A percentile compares a stretch with the other conserved stretches of the same genome.
These are phyloP conservation scores for Cruciata laevipes DNA, from an alignment of 257 asterid genomes.

Conservation along the genomic window DNA sequence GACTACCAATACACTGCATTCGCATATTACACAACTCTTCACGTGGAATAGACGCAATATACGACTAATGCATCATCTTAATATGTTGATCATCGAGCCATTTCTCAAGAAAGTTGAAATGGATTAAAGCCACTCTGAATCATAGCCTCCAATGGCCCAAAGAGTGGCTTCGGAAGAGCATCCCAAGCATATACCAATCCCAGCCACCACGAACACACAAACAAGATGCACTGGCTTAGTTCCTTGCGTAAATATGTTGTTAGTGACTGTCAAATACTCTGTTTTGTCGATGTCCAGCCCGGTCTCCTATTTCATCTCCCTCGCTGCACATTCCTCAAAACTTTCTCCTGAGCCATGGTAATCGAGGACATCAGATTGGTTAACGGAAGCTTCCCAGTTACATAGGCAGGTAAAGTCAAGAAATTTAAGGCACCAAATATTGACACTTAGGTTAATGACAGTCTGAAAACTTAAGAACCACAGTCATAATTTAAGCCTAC, in stretches of 20 bases:
- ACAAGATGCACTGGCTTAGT: slow-evolving; percentile 41
- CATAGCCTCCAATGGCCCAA: slow-evolving; percentile 39
- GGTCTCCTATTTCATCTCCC: slow-evolving; percentile 74
- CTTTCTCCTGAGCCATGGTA: slow-evolving; percentile 18
- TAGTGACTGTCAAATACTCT: slow-evolving; percentile 42
- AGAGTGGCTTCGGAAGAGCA: slow-evolving; percentile 59
- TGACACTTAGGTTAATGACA: neutral
- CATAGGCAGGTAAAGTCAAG: neutral
- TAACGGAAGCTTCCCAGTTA: neutral
- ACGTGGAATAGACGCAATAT: neutral
- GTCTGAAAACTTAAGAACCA: neutral
- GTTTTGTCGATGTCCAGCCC: slow-evolving; percentile 37
- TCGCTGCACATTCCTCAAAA: slow-evolving; percentile 55
- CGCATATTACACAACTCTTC: neutral
- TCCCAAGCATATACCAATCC: slow-evolving; percentile 75
- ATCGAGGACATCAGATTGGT: neutral
- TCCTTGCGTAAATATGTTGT: slow-evolving; percentile 25
- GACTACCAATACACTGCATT: neutral
- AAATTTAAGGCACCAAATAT: neutral
- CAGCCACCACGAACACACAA: slow-evolving; percentile 57
- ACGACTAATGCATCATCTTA: neutral
- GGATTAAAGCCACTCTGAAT: slow-evolving; percentile 41
- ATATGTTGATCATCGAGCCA: neutral
- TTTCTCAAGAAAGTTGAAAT: slow-evolving; percentile 22
- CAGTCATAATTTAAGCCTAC: neutral